These are phyloP conservation scores for Rubus parviflorus DNA, from an alignment of 306 rosid species.

Conservation along the genomic window DNA sequence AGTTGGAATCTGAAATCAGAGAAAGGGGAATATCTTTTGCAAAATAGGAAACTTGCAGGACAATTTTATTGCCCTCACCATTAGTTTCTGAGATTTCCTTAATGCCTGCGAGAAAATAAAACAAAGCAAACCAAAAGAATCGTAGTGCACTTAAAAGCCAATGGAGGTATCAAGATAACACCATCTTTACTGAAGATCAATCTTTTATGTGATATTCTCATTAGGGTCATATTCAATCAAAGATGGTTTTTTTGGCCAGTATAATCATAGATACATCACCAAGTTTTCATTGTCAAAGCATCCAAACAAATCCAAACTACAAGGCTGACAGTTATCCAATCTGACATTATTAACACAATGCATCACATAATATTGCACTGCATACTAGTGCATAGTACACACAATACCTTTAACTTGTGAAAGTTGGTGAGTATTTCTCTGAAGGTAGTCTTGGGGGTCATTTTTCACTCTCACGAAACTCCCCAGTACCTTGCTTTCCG, in stretches of 20 bases:
- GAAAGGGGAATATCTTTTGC: conserved; percentile 37
- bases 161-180: background rate
- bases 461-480: conserved; percentile 23
- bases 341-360: background rate
- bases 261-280: background rate
- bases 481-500: conserved; percentile 3
- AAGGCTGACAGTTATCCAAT: background rate
- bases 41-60: conserved; percentile 53
- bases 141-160: background rate
- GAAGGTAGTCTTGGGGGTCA: background rate
- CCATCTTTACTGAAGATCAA: background rate
- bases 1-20: conserved; percentile 59
- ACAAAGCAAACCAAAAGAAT: background rate
- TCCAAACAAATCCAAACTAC: background rate
- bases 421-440: conserved; percentile 14
- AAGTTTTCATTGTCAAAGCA: background rate
- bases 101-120: conserved; percentile 43
- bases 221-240: background rate
- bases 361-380: background rate
- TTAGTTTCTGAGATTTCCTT: conserved; percentile 5
- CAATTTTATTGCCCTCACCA: conserved; percentile 24
- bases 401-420: conserved; percentile 13
- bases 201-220: background rate
- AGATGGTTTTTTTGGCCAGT: background rate
- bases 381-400: background rate